A percentile compares a stretch with the other conserved stretches of the same genome.
Conservation (phyloP, 2,329 filamentous ascomycete species). For the Pyricularia sp. region DNA sequence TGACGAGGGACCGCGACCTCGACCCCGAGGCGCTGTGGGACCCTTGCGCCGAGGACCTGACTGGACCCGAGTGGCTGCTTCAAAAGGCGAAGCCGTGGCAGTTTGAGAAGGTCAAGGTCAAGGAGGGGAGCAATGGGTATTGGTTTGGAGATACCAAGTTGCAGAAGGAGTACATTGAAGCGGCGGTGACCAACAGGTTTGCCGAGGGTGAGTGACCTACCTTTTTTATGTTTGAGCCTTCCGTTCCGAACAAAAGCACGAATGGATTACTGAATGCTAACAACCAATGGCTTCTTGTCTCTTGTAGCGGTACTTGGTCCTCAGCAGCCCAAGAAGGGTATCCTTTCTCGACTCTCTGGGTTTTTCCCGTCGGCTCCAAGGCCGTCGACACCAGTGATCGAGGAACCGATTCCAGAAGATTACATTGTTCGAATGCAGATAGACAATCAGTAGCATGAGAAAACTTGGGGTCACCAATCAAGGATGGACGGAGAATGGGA, state of each 20-base stretch:
- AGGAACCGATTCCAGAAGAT: neutral
- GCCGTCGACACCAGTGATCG: neutral
- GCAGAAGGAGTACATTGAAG: constrained; percentile 17
- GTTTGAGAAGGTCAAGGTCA: constrained; percentile 12
- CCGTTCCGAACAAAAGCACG: neutral
- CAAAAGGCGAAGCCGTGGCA: constrained; percentile 13
- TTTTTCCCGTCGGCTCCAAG: neutral
- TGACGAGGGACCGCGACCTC: constrained; percentile 18
- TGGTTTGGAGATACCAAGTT: constrained; percentile 24
- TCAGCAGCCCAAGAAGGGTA: neutral
- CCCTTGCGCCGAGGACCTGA: constrained; percentile 15
- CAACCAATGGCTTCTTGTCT: neutral
- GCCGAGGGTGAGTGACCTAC: constrained; percentile 8
- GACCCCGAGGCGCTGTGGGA: constrained; percentile 13
- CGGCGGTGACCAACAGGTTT: constrained; percentile 10
- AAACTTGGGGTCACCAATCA: neutral
- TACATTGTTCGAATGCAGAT: neutral
- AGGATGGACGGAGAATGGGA: neutral
- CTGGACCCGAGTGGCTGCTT: constrained; percentile 9
- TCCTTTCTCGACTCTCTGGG: neutral
- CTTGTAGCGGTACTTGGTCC: neutral
- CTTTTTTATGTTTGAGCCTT: neutral
- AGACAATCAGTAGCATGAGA: neutral
- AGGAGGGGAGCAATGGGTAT: constrained; percentile 18
- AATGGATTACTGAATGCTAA: neutral